Evolutionary conservation across 2,329 filamentous ascomycete species (phyloP).

Genomic region (Coleophoma eucalyptorum): DNA sequence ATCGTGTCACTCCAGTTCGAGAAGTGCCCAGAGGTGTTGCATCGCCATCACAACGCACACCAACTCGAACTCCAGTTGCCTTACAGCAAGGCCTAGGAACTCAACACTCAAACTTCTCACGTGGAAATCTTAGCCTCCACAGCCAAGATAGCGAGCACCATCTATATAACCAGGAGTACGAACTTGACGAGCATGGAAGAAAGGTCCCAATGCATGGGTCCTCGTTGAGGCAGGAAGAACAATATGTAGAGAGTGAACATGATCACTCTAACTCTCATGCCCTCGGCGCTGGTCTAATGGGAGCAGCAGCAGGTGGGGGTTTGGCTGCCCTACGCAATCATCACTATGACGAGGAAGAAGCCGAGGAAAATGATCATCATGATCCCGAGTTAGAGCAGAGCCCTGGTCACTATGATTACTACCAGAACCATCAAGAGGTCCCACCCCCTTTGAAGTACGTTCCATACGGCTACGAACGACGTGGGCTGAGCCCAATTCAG

Average conservation of each 20-base stretch:
- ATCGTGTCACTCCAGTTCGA: slow-evolving; percentile 47
- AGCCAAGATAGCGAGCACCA: slow-evolving; percentile 40
- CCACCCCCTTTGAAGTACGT: slow-evolving; percentile 61
- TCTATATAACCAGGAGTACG: slow-evolving; percentile 30
- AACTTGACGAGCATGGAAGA: slow-evolving; percentile 27
- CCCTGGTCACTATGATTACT: slow-evolving; percentile 33
- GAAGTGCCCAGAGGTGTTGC: slow-evolving; percentile 58
- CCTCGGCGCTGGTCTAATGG: slow-evolving; percentile 19
- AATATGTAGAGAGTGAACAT: slow-evolving; percentile 9
- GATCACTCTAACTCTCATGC: slow-evolving; percentile 19
- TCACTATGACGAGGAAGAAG: neutral
- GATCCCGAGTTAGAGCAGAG: slow-evolving; percentile 22
- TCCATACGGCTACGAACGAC: slow-evolving; percentile 65
- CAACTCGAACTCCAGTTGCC: slow-evolving; percentile 55
- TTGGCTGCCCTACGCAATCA: slow-evolving; percentile 35
- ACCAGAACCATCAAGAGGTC: slow-evolving; percentile 48
- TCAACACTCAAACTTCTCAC: slow-evolving; percentile 48
- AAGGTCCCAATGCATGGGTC: slow-evolving; percentile 24
- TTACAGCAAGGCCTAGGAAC: slow-evolving; percentile 59
- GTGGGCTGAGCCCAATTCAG: slow-evolving; percentile 82
- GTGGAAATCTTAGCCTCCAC: slow-evolving; percentile 43
- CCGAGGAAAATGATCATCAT: slow-evolving; percentile 19
- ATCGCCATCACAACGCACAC: slow-evolving; percentile 58
- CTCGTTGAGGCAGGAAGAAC: neutral
- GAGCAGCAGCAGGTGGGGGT: slow-evolving; percentile 29